A percentile compares a stretch with the other conserved stretches of the same genome.
phyloP scores from a whole-genome alignment of 805 yeast genomes.

The Ogataea glucozyma region DNA sequence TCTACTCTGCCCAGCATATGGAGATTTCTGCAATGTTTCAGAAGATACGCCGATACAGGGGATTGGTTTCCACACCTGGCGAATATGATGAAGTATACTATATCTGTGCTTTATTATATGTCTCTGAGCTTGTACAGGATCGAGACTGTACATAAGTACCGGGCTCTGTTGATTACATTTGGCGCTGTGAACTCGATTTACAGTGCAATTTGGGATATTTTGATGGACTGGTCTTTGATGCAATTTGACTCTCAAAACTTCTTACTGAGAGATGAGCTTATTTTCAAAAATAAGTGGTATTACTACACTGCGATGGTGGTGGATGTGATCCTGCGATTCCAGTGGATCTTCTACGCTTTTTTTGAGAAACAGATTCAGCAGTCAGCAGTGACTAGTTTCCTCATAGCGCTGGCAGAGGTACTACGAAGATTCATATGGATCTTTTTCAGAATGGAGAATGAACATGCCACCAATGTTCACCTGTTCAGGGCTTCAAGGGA shows the following conservation, averaged over 20 bases:
- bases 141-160: constrained; percentile 41
- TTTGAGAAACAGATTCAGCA: constrained; percentile 79
- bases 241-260: constrained; percentile 61
- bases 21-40: constrained; percentile 85
- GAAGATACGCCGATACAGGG: constrained; percentile 91
- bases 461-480: constrained; percentile 88
- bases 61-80: constrained; percentile 97
- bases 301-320: constrained; percentile 75
- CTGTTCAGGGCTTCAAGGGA: constrained; percentile 87
- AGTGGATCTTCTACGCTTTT: constrained; percentile 88
- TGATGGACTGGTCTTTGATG: constrained; percentile 94
- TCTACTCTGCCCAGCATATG: constrained; percentile 84
- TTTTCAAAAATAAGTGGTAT: constrained; percentile 55
- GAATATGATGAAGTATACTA: constrained; percentile 74
- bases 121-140: constrained; percentile 79
- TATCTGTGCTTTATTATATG: constrained; percentile 68
- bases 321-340: constrained; percentile 78
- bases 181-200: constrained; percentile 72
- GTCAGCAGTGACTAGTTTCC: constrained; percentile 82
- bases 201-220: constrained; percentile 80
- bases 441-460: constrained; percentile 91
- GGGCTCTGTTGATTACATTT: constrained; percentile 67
- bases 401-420: constrained; percentile 79
- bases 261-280: constrained; percentile 70
- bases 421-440: constrained; percentile 87